phyloP scores from a whole-genome alignment of 2,329 filamentous ascomycete species.

The Pseudocercospora fuligena region DNA sequence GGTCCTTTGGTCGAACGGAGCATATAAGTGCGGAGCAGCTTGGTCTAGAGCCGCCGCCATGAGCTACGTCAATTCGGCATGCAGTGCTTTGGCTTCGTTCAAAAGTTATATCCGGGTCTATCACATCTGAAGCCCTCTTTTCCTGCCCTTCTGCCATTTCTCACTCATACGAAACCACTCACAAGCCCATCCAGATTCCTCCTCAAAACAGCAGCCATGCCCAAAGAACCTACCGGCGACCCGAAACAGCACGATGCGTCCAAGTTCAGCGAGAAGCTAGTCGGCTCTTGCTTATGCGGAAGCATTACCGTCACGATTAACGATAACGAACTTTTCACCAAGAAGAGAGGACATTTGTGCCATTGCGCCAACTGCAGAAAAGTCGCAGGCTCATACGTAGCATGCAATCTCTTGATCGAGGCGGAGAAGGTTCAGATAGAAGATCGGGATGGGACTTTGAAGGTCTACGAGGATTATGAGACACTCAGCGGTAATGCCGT shows the following conservation, averaged over 20 bases:
- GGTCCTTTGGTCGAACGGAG: slow-evolving; percentile 6
- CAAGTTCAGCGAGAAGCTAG: slow-evolving; percentile 43
- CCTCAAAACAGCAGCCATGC: slow-evolving; percentile 20
- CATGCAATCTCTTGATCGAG: slow-evolving; percentile 49
- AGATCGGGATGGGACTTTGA: slow-evolving; percentile 52
- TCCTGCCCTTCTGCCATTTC: background rate
- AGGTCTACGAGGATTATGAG: slow-evolving; percentile 50
- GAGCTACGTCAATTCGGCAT: slow-evolving; percentile 10
- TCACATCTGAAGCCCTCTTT: background rate
- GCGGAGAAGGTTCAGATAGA: slow-evolving; percentile 52
- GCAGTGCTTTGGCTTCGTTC: background rate
- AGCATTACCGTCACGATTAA: slow-evolving; percentile 55
- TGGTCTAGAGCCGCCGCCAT: slow-evolving; percentile 10
- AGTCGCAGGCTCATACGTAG: slow-evolving; percentile 50
- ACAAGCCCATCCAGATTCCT: background rate
- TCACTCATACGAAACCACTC: background rate
- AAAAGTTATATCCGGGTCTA: background rate
- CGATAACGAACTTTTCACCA: slow-evolving; percentile 54
- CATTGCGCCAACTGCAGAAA: slow-evolving; percentile 60
- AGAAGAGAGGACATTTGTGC: slow-evolving; percentile 53
- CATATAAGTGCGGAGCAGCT: slow-evolving; percentile 5
- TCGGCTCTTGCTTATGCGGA: slow-evolving; percentile 53
- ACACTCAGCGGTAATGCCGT: slow-evolving; percentile 55
- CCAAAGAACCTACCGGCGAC: slow-evolving; percentile 43
- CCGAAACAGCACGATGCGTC: slow-evolving; percentile 45